These are phyloP conservation scores for Leptographium radiaticola DNA, from an alignment of 2,329 filamentous ascomycete genomes.

Conservation along the genomic window DNA sequence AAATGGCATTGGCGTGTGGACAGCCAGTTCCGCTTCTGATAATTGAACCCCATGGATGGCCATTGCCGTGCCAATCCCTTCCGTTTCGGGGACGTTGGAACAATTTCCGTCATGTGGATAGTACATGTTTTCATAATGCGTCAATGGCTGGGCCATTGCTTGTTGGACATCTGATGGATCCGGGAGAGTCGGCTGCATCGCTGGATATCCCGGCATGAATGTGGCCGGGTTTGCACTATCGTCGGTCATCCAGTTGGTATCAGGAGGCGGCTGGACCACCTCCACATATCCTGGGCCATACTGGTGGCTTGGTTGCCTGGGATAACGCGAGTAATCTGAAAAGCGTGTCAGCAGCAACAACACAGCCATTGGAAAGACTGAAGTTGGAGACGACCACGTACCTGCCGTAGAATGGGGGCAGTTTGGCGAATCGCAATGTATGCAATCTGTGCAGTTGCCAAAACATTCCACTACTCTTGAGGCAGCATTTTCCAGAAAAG, in stretches of 20 bases:
- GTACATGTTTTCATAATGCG: slow-evolving; percentile 26
- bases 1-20: not conserved
- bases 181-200: slow-evolving; percentile 20
- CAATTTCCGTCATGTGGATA: slow-evolving; percentile 17
- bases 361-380: not conserved
- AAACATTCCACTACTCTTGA: slow-evolving; percentile 21
- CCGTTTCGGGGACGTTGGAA: not conserved
- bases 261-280: not conserved
- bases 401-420: slow-evolving; percentile 19
- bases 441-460: slow-evolving; percentile 20
- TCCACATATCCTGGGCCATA: not conserved
- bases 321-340: not conserved
- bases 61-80: not conserved
- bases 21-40: not conserved
- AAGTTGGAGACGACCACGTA: slow-evolving; percentile 13
- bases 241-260: slow-evolving; percentile 16
- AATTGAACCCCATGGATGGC: not conserved
- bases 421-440: slow-evolving; percentile 10
- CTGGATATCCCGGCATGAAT: slow-evolving; percentile 22
- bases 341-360: not conserved
- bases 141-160: slow-evolving; percentile 13
- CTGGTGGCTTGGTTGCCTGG: not conserved
- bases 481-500: slow-evolving; percentile 13
- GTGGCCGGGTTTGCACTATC: slow-evolving; percentile 16
- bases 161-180: slow-evolving; percentile 3